phyloP scores from a whole-genome alignment of 768 basidiomycete genomes.

The Lentinus tigrinus region DNA sequence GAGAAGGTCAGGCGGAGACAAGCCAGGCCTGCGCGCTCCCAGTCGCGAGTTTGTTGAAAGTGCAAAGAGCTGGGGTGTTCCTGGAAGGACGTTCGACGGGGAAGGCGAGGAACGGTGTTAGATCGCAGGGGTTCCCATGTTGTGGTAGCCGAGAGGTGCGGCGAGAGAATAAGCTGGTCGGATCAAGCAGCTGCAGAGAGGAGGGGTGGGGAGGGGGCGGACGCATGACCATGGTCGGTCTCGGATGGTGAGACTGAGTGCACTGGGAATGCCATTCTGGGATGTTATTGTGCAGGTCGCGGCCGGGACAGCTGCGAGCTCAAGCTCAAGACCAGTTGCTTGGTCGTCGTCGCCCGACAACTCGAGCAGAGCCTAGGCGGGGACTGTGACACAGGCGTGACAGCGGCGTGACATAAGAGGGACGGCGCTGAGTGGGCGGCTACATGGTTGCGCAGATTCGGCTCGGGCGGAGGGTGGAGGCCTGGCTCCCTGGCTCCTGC shows the following conservation, averaged over 20 bases:
- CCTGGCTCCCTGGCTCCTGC: conserved; percentile 5
- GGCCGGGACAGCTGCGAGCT: too few relatives aligned
- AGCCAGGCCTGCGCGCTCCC: background rate
- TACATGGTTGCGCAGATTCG: too few relatives aligned
- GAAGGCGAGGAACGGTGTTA: background rate
- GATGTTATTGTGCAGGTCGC: background rate
- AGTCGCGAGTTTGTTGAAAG: background rate
- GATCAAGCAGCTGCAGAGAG: too few relatives aligned
- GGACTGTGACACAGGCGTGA: too few relatives aligned
- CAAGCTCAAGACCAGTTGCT: too few relatives aligned
- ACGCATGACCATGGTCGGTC: background rate
- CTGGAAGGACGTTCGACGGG: background rate
- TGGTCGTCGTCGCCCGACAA: too few relatives aligned
- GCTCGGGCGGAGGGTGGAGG: background rate
- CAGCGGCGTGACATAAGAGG: background rate
- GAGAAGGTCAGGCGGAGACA: background rate
- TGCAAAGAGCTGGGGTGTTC: background rate
- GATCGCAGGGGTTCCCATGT: background rate
- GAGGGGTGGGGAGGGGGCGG: background rate
- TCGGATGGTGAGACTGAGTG: background rate
- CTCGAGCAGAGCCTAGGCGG: too few relatives aligned
- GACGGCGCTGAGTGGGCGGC: too few relatives aligned
- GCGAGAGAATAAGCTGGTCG: conserved; percentile 1
- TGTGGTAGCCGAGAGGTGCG: background rate
- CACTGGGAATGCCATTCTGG: too few relatives aligned